A percentile compares a stretch with the other conserved stretches of the same genome.
Evolutionary conservation across 2,329 filamentous ascomycete species (phyloP).

Genomic region (Trichoderma breve): DNA sequence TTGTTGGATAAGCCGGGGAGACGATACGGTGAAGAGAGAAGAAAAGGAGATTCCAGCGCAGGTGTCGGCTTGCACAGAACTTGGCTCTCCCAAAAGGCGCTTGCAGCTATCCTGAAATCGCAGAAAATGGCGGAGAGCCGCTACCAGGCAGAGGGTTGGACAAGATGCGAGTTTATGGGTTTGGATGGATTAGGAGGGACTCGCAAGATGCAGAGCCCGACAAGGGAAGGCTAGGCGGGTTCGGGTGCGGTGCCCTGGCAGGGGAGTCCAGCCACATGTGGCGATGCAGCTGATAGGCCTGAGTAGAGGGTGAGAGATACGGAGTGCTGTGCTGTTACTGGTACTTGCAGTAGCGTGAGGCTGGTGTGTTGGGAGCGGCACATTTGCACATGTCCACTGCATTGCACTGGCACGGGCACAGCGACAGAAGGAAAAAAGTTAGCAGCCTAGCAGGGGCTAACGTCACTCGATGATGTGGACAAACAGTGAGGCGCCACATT

Average conservation of each 20-base stretch:
- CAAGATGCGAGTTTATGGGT: slow-evolving; percentile 23
- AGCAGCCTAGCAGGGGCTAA: slow-evolving; percentile 20
- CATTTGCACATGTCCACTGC: neutral
- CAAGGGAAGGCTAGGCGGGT: slow-evolving; percentile 27
- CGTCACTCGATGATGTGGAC: slow-evolving; percentile 24
- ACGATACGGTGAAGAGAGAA: slow-evolving; percentile 17
- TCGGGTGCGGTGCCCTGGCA: slow-evolving; percentile 24
- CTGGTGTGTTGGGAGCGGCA: neutral
- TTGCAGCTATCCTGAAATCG: slow-evolving; percentile 9
- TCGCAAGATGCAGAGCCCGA: slow-evolving; percentile 35
- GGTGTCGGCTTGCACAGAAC: neutral
- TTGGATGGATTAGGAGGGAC: slow-evolving; percentile 34
- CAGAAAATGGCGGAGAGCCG: slow-evolving; percentile 3
- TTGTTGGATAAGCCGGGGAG: slow-evolving; percentile 12
- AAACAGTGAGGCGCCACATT: slow-evolving; percentile 13
- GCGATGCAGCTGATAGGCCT: slow-evolving; percentile 16
- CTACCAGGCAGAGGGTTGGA: slow-evolving; percentile 15
- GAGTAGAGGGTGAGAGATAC: too few relatives aligned
- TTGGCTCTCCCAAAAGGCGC: neutral
- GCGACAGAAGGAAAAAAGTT: neutral
- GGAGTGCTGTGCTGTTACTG: neutral
- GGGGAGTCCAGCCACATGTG: slow-evolving; percentile 21
- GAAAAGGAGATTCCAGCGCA: neutral
- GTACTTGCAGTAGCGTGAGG: neutral
- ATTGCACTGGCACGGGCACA: too few relatives aligned